These are phyloP conservation scores for Beauveria caledonica DNA, from an alignment of 2,329 filamentous ascomycete genomes.

Conservation along the genomic window DNA sequence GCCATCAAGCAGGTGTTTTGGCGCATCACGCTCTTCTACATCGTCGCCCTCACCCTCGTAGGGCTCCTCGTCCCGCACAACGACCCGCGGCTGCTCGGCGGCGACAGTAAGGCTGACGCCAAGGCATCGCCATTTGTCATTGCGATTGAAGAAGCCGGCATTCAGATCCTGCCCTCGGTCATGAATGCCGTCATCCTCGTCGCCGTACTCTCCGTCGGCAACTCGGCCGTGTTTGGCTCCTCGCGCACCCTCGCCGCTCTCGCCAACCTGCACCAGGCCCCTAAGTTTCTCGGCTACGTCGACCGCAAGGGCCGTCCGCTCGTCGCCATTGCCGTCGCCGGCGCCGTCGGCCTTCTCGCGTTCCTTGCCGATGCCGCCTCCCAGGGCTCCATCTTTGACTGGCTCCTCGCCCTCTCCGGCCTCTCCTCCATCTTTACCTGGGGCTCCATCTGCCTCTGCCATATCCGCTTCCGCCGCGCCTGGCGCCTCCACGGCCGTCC, in stretches of 20 bases:
- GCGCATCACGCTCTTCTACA: conserved; percentile 86
- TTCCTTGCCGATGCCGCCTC: conserved; percentile 62
- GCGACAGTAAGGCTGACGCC: conserved; percentile 51
- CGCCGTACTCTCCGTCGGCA: conserved; percentile 83
- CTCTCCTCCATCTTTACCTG: conserved; percentile 71
- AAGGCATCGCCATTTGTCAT: conserved; percentile 88
- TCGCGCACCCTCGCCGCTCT: conserved; percentile 84
- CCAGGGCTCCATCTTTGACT: conserved; percentile 60
- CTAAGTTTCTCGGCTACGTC: conserved; percentile 68
- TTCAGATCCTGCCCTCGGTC: conserved; percentile 70
- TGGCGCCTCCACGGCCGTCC: conserved; percentile 63
- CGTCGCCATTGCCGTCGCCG: conserved; percentile 60
- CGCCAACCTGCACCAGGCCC: conserved; percentile 79
- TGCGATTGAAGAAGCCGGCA: conserved; percentile 77
- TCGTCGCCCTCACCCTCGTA: conserved; percentile 72
- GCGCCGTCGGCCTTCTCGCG: conserved; percentile 61
- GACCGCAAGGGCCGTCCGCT: conserved; percentile 76
- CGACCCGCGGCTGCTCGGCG: conserved; percentile 53
- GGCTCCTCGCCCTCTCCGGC: conserved; percentile 70
- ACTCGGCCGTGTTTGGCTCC: conserved; percentile 85
- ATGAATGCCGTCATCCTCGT: conserved; percentile 96
- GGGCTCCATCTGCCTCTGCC: conserved; percentile 78
- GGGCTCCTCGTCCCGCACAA: conserved; percentile 74
- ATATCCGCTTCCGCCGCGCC: conserved; percentile 84
- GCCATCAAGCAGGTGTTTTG: conserved; percentile 94